Base-by-base conservation (phyloP, 768 basidiomycete species). In the Cubamyces sp. region DNA sequence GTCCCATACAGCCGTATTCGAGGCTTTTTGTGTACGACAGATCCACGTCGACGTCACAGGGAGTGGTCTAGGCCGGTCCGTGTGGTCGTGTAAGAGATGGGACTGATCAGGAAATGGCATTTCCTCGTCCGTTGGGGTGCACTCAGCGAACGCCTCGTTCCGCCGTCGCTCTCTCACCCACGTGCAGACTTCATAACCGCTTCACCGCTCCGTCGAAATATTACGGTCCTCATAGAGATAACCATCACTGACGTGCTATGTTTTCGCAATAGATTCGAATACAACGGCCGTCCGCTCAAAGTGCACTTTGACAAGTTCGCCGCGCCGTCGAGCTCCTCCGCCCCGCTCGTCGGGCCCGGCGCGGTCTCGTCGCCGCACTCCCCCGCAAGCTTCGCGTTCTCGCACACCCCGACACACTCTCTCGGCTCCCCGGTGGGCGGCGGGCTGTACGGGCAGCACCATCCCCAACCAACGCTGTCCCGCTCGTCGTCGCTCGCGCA, bases 241-340 rank as follows among this genome's bases (percentile, higher is more conserved):
- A 11, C 5, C 34, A 1, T 34, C 11, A 19, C 43, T 18, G 57
- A 30, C 26, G 53, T 61, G n/a, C 64, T 39, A 62, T 52, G 14
- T 19, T 18, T 34, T 19, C 25, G 23, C 40, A 25, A 16, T 71
- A 96, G 94, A 30, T 92, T 87, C 69, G 95, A 97, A 66, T 92
- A 90, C 68, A 92, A 92, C 70, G 94, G 94, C 4, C 87, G 94
- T 26, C 78, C 81, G 9, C 81, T 98, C 43, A 95, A 95, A 71
- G 96, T 98, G 12, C 91, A 94, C 72, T 91, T 88, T 70, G 96
- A 98, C 80, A 91, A 90, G 73, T 94, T 87, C 71, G 79, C 84
- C 2, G 68, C 74, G 5, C 71, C 84, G 0, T 62, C 67, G 28
- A 64, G 54, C 45, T 63, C 69, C 11, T 62, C 60, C 3, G 64